Base-by-base conservation (phyloP, 768 basidiomycete species). In the Phlegmacium glaucopus region DNA sequence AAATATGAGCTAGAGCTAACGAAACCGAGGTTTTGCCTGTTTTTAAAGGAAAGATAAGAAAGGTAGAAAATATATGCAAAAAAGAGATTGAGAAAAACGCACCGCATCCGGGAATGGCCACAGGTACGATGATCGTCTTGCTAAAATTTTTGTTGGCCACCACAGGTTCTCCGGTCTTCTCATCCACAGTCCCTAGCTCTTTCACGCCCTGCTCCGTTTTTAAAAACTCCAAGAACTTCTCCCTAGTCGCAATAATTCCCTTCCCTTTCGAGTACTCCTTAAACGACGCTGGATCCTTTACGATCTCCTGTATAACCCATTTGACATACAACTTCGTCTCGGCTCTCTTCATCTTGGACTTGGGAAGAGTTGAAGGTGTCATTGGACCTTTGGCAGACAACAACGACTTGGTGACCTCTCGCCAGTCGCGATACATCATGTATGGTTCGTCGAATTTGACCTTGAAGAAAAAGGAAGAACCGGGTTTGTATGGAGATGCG, bases 401-500 rank as follows among this genome's bases (percentile, higher is more conserved):
- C n/a, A 95, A 72, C 9, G 63, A 66, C 62, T 90, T 90, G 6
- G 96, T 97, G 44, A 94, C 76, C 67, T 98, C 95, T 46, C 95
- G 79, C 93, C 94, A 98, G 62, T 94, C 90, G 46, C 96, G 86
- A 68, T 96, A 98, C 83, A 95, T 94, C 78, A 97, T 84, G 63
- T 99, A 99, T 2, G 95, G 95, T 61, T 98, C 92, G 65, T 98
- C 94, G 65, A 97, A 98, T 64, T 99, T 99, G 71, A 98, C 78
- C 63, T 99, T 99, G 83, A 96, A 98, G 78, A 99, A 97, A 75
- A 97, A 95, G 0, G 91, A 86, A 2, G 87, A 82, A 26, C 87
- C 90, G 1, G 83, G 66, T 0, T 74, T 63, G 60, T 97, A 96
- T 1, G 93, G 94, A 1, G 79, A 76, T 13, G n/a, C n/a, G n/a